Base-by-base conservation (phyloP, 2,329 filamentous ascomycete species). In the Calycina marina region DNA sequence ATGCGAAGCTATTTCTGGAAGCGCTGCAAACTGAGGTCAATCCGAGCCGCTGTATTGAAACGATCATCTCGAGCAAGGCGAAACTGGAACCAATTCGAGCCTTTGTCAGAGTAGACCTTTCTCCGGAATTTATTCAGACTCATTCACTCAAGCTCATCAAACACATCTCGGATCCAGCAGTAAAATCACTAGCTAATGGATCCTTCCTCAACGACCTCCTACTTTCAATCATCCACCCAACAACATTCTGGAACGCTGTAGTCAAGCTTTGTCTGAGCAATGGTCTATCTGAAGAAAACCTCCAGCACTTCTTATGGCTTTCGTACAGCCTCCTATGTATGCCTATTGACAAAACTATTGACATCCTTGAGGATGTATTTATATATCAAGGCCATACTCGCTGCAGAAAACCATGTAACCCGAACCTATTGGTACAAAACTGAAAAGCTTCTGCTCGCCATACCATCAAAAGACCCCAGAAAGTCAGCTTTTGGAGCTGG, bases 401-500 rank as follows among this genome's bases (percentile, higher is more conserved):
- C n/a, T n/a, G n/a, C n/a, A n/a, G n/a, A n/a, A n/a, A n/a, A n/a
- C n/a, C n/a, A n/a, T n/a, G 26, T 42, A 18, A 40, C 47, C 34
- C 56, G 60, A 5, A 52, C 36, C 4, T 17, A 56, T 2, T 60
- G 52, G 3, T 50, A 62, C 10, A 61, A 56, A 34, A 60, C 66
- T 35, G 51, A 59, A 25, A 51, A 62, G 29, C 36, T 53, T 9
- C 34, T 62, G 1, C 38, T 17, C 38, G 52, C 28, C 2, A 24
- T 36, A 26, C 3, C 26, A 4, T 43, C 45, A 4, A 32, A 41
- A n/a, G n/a, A n/a, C n/a, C n/a, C n/a, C n/a, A n/a, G n/a, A n/a
- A n/a, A n/a, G n/a, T n/a, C 34, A 4, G 40, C 40, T 4, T 25
- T 27, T 4, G 30, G 26, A 2, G 65, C 76, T 0, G 79, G 79